phyloP scores from a whole-genome alignment of 768 basidiomycete species.

The Tylopilus sp. region DNA sequence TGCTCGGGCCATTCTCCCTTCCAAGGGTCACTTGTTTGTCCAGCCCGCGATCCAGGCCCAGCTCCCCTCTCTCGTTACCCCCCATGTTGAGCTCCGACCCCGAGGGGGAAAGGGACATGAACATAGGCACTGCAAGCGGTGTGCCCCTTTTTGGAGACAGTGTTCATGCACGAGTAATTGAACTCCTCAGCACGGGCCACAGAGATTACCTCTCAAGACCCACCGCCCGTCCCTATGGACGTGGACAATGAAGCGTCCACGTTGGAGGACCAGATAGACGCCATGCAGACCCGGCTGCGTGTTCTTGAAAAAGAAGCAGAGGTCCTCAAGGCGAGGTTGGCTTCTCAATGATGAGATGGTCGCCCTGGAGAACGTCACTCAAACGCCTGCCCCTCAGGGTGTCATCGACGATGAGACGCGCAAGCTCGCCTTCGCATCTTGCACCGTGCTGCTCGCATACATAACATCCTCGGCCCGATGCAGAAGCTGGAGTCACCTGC shows the following conservation, averaged over 20 bases:
- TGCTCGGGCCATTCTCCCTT: too few relatives aligned
- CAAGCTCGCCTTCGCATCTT: background rate
- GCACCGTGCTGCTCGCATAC: background rate
- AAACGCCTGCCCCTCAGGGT: background rate
- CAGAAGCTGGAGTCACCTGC: background rate
- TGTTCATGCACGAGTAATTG: background rate
- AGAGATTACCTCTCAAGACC: background rate
- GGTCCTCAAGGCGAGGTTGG: background rate
- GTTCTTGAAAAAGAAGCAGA: background rate
- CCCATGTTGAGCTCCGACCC: conserved; percentile 3
- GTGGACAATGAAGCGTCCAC: background rate
- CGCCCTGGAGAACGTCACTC: background rate
- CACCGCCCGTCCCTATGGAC: background rate
- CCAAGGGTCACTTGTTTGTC: background rate
- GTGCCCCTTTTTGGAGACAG: background rate
- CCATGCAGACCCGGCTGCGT: background rate
- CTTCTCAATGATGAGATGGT: conserved; percentile 2
- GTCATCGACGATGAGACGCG: conserved; percentile 2
- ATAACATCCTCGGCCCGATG: conserved; percentile 6
- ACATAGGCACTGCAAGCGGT: background rate
- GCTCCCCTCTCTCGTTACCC: conserved; percentile 17
- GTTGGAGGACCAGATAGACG: background rate
- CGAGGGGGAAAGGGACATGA: background rate
- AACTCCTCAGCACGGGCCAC: background rate
- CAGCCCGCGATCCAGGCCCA: conserved; percentile 1